Base-by-base conservation (phyloP, 768 basidiomycete species). In the Sutorius australiensis region DNA sequence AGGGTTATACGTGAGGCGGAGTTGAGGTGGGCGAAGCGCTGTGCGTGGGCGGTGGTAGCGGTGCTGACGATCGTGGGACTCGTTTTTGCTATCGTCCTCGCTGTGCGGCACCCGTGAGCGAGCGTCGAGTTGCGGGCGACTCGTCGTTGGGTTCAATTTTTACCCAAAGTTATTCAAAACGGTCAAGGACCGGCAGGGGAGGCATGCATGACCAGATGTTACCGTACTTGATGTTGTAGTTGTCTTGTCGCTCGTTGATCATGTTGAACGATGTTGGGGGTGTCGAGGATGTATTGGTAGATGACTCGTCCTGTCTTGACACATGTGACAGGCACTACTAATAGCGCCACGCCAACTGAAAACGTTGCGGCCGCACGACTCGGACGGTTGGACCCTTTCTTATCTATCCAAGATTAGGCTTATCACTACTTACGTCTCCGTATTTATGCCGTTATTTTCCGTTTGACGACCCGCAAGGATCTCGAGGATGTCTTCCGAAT, bases 21-120 rank as follows among this genome's bases (percentile, higher is more conserved):
- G 58, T 10, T 70, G 40, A 73, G 66, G 53, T 78, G 78, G 78
- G 77, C 73, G 13, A 64, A 58, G 54, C 68, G 75, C n/a, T 75
- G 58, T 44, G 53, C 10, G 30, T 50, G 47, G 53, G 60, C 47
- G 11, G 24, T 61, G 5, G 3, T 48, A 14, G 48, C 2, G n/a
- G 1, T 59, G 10, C 16, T 45, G 13, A 5, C 33, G 0, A n/a
- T 60, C 21, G 42, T 4, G 10, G 28, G 42, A 9, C 5, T 41
- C 37, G 17, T 17, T 6, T 9, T 4, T 5, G 32, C 30, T 2
- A 14, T 32, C 19, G 6, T 14, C 6, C 0, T 60, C 1, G 43
- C 10, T 17, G 17, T 36, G 17, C n/a, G n/a, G 16, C 8, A 33
- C 21, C 28, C 40, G 19, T 44, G 37, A 24, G 24, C 4, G 24